Percentiles rank a stretch among this genome's conserved stretches.
phyloP scores from a whole-genome alignment of 768 basidiomycete species.

The Serendipita sp. region DNA sequence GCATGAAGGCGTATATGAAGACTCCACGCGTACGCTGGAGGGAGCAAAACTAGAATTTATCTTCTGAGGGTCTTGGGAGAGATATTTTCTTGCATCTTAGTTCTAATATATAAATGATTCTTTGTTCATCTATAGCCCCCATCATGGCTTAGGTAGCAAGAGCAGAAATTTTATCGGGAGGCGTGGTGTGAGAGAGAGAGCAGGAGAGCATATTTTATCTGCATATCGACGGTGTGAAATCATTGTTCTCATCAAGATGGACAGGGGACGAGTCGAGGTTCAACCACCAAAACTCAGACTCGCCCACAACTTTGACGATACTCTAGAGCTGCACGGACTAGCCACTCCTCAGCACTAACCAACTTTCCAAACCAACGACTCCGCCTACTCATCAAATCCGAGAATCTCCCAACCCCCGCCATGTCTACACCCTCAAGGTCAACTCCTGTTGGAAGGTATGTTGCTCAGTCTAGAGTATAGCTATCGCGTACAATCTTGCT shows the following conservation, averaged over 20 bases:
- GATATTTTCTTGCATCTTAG: too few species aligned
- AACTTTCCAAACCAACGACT: not conserved
- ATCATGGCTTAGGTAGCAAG: too few species aligned
- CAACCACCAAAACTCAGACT: not conserved
- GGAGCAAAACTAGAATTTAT: too few species aligned
- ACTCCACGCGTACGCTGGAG: too few species aligned
- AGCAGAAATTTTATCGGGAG: too few species aligned
- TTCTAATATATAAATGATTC: too few species aligned
- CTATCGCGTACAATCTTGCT: not conserved
- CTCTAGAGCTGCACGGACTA: conserved; percentile 3
- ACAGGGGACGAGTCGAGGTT: not conserved
- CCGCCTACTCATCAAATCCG: not conserved
- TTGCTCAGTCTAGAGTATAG: not conserved
- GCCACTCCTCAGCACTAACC: conserved; percentile 2
- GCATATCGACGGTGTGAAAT: too few species aligned
- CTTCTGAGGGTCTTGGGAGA: too few species aligned
- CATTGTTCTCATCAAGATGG: not conserved
- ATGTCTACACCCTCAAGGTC: not conserved
- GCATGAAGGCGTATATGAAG: too few species aligned
- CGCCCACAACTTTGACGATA: not conserved
- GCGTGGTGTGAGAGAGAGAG: too few species aligned
- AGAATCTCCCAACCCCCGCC: not conserved
- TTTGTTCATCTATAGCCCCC: too few species aligned
- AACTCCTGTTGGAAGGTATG: not conserved
- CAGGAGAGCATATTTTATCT: too few species aligned